Percentiles rank a stretch among this genome's conserved stretches.
These are phyloP conservation scores for Potentilla sterilis DNA, from an alignment of 306 rosid genomes.

Conservation along the genomic window DNA sequence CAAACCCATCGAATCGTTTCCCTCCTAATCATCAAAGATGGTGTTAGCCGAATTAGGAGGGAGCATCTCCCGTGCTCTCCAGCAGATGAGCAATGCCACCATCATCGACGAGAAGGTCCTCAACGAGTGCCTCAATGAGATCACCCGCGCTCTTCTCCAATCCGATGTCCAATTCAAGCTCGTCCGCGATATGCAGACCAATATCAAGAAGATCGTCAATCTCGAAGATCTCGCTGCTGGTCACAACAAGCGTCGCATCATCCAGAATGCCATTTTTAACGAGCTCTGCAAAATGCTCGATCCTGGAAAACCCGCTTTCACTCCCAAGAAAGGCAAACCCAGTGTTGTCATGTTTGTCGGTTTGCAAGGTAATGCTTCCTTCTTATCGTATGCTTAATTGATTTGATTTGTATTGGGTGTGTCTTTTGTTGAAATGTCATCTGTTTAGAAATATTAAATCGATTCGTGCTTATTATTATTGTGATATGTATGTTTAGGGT, in stretches of 20 bases:
- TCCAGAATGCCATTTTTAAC: conserved; percentile 81
- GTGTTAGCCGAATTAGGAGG: conserved; percentile 87
- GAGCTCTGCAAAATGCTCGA: conserved; percentile 91
- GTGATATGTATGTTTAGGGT: conserved; percentile 40
- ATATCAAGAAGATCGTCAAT: conserved; percentile 80
- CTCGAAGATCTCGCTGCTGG: conserved; percentile 87
- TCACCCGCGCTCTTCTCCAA: conserved; percentile 89
- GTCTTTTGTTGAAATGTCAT: no score
- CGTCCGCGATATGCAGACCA: conserved; percentile 78
- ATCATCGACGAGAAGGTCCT: conserved; percentile 87
- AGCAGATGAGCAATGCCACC: conserved; percentile 97
- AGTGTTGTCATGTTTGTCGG: conserved; percentile 91
- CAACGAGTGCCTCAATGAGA: conserved; percentile 84
- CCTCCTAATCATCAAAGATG: conserved; percentile 53
- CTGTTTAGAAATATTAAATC: no score
- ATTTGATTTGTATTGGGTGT: background rate
- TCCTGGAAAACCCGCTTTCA: conserved; percentile 80
- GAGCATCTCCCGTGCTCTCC: conserved; percentile 93
- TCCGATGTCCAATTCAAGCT: conserved; percentile 92
- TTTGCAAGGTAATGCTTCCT: conserved; percentile 54
- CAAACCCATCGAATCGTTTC: background rate
- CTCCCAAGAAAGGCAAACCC: conserved; percentile 78
- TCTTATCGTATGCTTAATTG: background rate
- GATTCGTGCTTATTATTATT: no score
- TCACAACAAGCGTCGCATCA: conserved; percentile 83